A percentile compares a stretch with the other conserved stretches of the same genome.
phyloP scores from a whole-genome alignment of 352 stramenopile genomes.

The Pythium sukuiense region DNA sequence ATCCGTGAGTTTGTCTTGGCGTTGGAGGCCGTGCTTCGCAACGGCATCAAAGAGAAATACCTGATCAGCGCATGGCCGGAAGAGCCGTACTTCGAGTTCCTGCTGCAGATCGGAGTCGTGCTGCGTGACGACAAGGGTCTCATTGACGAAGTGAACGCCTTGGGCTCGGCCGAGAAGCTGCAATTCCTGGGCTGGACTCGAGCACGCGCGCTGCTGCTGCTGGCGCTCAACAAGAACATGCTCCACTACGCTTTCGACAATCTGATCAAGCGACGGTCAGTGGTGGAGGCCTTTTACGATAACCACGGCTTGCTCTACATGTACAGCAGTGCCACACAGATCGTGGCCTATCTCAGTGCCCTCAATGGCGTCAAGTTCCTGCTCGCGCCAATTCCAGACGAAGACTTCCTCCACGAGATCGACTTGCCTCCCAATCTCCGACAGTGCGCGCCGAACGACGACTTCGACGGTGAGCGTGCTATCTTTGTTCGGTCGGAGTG shows the following conservation, averaged over 20 bases:
- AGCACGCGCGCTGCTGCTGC: conserved; percentile 59
- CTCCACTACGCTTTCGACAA: conserved; percentile 81
- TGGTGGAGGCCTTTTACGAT: conserved; percentile 71
- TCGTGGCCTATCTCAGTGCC: conserved; percentile 63
- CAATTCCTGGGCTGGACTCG: conserved; percentile 63
- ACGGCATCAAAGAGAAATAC: conserved; percentile 65
- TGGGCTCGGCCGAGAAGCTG: conserved; percentile 36
- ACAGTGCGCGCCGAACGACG: conserved; percentile 51
- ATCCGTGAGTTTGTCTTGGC: conserved; percentile 57
- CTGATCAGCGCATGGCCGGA: conserved; percentile 56
- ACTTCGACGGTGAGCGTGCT: conserved; percentile 31
- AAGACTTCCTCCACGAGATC: conserved; percentile 20
- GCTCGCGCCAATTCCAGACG: conserved; percentile 14
- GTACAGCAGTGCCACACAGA: conserved; percentile 55
- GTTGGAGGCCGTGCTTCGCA: conserved; percentile 60
- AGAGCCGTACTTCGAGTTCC: conserved; percentile 70
- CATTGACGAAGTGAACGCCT: conserved; percentile 47
- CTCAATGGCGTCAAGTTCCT: conserved; percentile 73
- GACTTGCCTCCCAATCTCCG: conserved; percentile 49
- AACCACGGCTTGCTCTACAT: conserved; percentile 56
- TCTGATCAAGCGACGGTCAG: conserved; percentile 55
- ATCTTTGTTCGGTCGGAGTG: conserved; percentile 17
- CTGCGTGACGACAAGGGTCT: conserved; percentile 70
- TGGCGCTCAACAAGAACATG: conserved; percentile 76
- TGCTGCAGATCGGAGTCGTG: conserved; percentile 58